phyloP scores from a whole-genome alignment of 768 basidiomycete genomes.

The Pisolithus microcarpus region DNA sequence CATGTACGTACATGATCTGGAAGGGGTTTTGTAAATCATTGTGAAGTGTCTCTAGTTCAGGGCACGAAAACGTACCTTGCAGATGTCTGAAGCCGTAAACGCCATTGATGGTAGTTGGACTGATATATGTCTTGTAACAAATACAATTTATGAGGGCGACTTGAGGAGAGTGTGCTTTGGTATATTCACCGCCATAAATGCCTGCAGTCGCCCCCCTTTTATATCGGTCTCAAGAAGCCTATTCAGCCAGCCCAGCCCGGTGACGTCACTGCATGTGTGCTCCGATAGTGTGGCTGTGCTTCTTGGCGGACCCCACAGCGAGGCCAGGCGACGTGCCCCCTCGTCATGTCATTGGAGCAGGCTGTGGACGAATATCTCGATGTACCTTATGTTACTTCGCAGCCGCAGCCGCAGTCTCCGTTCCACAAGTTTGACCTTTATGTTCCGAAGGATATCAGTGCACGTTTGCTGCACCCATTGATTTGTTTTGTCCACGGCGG shows the following conservation, averaged over 20 bases:
- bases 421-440: conserved; percentile 53
- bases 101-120: conserved; percentile 41
- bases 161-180: too few relatives aligned
- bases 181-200: too few relatives aligned
- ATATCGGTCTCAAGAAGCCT: background rate
- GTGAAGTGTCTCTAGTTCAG: background rate
- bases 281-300: background rate
- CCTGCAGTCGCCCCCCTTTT: background rate
- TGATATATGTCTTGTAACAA: background rate
- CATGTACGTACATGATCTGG: conserved; percentile 39
- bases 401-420: conserved; percentile 17
- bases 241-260: background rate
- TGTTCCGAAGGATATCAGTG: conserved; percentile 21
- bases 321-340: background rate
- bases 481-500: conserved; percentile 78
- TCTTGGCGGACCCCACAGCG: too few relatives aligned
- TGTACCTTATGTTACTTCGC: conserved; percentile 31
- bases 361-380: conserved; percentile 10
- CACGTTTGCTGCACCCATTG: conserved; percentile 29
- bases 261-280: background rate
- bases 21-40: background rate
- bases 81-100: conserved; percentile 66
- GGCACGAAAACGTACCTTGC: conserved; percentile 48
- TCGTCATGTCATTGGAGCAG: conserved; percentile 5
- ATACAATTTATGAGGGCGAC: background rate